These are phyloP conservation scores for Trypanosoma scelopori DNA, from an alignment of 208 protist species.

Conservation along the genomic window DNA sequence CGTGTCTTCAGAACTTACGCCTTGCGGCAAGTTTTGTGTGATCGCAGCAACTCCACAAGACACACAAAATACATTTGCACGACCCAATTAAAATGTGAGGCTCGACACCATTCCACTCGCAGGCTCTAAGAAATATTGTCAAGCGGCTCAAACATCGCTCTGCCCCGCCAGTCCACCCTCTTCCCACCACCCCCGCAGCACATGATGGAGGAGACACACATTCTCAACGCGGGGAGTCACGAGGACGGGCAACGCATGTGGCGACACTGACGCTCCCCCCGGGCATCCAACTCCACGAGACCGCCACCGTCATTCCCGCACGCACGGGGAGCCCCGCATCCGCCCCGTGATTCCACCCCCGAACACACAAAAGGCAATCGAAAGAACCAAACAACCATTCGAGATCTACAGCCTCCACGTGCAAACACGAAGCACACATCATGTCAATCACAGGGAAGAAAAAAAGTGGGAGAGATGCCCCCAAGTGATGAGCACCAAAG, in stretches of 20 bases:
- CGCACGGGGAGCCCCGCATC: too few species aligned
- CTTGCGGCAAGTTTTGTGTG: too few species aligned
- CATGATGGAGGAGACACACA: neutral
- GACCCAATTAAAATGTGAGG: too few species aligned
- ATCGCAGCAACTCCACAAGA: too few species aligned
- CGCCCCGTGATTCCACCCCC: too few species aligned
- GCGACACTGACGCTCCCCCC: too few species aligned
- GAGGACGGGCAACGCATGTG: neutral
- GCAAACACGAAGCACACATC: neutral
- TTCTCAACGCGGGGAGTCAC: neutral
- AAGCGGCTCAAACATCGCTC: neutral
- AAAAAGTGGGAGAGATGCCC: neutral
- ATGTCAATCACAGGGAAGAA: slow-evolving; percentile 6
- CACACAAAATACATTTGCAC: too few species aligned
- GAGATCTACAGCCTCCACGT: neutral
- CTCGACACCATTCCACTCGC: too few species aligned
- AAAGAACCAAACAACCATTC: slow-evolving; percentile 8
- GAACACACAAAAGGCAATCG: neutral
- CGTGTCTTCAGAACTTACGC: too few species aligned
- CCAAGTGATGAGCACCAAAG: slow-evolving; percentile 7
- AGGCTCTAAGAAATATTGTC: neutral
- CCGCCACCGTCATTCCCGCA: neutral
- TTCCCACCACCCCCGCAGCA: neutral
- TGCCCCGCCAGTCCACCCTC: neutral
- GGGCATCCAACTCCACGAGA: too few species aligned